Conservation (phyloP, 768 basidiomycete species). For the Postia placenta region DNA sequence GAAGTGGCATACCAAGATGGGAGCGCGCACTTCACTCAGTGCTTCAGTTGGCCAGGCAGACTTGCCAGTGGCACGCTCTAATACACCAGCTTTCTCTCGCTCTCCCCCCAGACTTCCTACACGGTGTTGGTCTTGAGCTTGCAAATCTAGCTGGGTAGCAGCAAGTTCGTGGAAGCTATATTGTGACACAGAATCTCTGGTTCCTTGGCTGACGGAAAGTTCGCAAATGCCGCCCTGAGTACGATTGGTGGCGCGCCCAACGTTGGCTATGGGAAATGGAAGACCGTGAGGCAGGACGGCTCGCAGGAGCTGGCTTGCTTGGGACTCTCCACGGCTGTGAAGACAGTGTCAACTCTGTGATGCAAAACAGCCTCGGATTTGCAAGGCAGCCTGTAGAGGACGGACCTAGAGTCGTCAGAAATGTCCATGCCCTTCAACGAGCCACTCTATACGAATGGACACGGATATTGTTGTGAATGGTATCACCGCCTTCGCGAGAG, state of each 20-base stretch:
- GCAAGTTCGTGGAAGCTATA: conserved; percentile 58
- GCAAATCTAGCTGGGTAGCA: conserved; percentile 47
- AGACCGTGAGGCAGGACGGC: neutral
- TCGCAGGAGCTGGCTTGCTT: conserved; percentile 16
- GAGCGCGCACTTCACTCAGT: no score
- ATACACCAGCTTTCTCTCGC: no score
- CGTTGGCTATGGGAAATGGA: neutral
- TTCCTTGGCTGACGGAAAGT: neutral
- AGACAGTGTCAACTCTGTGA: no score
- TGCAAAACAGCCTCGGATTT: no score
- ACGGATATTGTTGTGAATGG: no score
- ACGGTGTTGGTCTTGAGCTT: conserved; percentile 25
- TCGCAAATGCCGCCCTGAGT: neutral
- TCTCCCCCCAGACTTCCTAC: conserved; percentile 48
- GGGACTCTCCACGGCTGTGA: conserved; percentile 11
- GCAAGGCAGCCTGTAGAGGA: neutral
- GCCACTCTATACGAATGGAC: no score
- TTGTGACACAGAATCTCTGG: conserved; percentile 26
- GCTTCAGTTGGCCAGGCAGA: no score
- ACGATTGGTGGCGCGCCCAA: neutral
- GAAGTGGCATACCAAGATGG: no score
- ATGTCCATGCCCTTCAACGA: neutral
- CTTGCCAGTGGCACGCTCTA: no score
- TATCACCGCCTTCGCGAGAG: no score
- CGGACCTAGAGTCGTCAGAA: conserved; percentile 1